A percentile compares a stretch with the other conserved stretches of the same genome.
Evolutionary conservation across 192 early-diverging fungal genomes (phyloP).

Genomic region (Chytriomyces sp.): DNA sequence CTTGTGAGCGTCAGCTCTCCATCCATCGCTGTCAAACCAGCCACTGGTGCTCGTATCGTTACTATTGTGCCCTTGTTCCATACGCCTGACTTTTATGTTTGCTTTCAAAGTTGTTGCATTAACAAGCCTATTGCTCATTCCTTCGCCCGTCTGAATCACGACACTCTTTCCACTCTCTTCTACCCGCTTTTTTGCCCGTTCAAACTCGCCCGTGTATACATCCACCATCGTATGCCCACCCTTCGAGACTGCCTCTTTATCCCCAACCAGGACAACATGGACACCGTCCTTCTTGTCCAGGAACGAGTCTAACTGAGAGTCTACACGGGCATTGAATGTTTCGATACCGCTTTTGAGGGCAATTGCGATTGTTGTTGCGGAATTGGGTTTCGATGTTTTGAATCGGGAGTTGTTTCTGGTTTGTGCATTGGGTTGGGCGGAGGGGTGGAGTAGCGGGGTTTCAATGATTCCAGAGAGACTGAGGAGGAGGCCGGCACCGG

Average conservation of each 20-base stretch:
- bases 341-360: slow-evolving; percentile 60
- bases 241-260: slow-evolving; percentile 34
- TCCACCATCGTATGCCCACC: slow-evolving; percentile 48
- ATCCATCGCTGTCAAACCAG: slow-evolving; percentile 17
- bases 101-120: neutral
- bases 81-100: neutral
- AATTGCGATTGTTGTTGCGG: slow-evolving; percentile 44
- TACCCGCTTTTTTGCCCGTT: slow-evolving; percentile 16
- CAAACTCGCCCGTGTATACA: slow-evolving; percentile 47
- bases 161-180: neutral
- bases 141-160: neutral
- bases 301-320: slow-evolving; percentile 58
- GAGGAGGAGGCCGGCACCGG: too few species aligned
- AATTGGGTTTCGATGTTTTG: too few species aligned
- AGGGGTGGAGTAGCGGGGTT: too few species aligned
- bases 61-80: neutral
- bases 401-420: too few species aligned
- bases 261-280: slow-evolving; percentile 59
- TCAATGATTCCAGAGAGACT: too few species aligned
- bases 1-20: slow-evolving; percentile 25
- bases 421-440: too few species aligned
- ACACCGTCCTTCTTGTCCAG: slow-evolving; percentile 45
- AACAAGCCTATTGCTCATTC: neutral
- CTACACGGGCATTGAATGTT: slow-evolving; percentile 43
- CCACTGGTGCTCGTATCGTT: neutral